Conservation (phyloP, 257 asterid genomes). For the Ehretia macrophylla region DNA sequence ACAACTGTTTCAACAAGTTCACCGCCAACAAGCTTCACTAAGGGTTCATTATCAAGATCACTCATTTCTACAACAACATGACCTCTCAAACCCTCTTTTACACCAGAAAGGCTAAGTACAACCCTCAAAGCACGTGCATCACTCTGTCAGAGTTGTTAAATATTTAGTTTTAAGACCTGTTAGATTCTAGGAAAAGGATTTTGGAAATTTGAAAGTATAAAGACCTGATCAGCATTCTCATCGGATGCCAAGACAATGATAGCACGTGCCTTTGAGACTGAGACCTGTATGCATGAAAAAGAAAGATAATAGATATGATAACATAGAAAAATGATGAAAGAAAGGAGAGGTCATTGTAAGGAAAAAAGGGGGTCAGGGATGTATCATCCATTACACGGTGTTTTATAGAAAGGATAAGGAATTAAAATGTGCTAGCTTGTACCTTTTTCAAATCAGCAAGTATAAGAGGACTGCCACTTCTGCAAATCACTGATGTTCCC, state of each 20-base stretch:
- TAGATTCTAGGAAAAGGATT: neutral
- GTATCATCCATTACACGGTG: too few species aligned
- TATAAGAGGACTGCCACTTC: slow-evolving; percentile 97
- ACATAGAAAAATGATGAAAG: neutral
- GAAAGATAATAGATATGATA: slow-evolving; percentile 8
- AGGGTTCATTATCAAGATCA: slow-evolving; percentile 96
- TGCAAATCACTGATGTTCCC: slow-evolving; percentile 94
- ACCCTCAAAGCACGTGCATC: slow-evolving; percentile 98
- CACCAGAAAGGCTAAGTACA: slow-evolving; percentile 94
- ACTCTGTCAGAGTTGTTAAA: slow-evolving; percentile 47
- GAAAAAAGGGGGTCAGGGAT: neutral
- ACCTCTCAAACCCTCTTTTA: slow-evolving; percentile 84
- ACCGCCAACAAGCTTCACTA: slow-evolving; percentile 99
- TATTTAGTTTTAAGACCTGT: slow-evolving; percentile 2
- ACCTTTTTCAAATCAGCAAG: slow-evolving; percentile 97
- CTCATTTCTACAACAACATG: slow-evolving; percentile 98
- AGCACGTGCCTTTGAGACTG: slow-evolving; percentile 97
- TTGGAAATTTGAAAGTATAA: slow-evolving; percentile 7
- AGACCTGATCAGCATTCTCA: slow-evolving; percentile 97
- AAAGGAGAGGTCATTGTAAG: slow-evolving; percentile 2
- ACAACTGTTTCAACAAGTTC: slow-evolving; percentile 94
- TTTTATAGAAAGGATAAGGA: neutral
- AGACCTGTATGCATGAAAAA: slow-evolving; percentile 51
- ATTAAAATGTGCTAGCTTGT: neutral
- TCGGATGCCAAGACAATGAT: slow-evolving; percentile 94